Evolutionary conservation across 1,139 yeast genomes (phyloP).

Genomic region (Candida glucosophila): DNA sequence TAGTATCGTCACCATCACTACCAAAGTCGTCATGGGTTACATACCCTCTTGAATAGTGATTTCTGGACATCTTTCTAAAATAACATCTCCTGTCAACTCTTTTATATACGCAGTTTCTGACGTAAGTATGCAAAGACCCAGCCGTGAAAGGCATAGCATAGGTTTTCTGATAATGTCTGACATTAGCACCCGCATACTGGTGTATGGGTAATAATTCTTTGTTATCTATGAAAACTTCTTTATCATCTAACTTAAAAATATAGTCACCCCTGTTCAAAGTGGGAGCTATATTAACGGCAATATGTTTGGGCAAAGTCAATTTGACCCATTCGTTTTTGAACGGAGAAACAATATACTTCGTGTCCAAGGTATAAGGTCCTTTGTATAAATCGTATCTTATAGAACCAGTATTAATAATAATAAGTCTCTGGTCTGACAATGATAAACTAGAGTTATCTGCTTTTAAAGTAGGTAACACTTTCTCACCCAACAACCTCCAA

Average conservation of each 20-base stretch:
- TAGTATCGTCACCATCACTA: constrained; percentile 79
- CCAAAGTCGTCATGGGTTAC: constrained; percentile 82
- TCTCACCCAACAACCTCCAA: constrained; percentile 48
- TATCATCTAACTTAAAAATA: constrained; percentile 17
- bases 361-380: constrained; percentile 77
- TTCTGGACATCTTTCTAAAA: no score
- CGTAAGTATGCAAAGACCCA: no score
- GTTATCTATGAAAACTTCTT: constrained; percentile 5
- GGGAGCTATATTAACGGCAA: constrained; percentile 41
- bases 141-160: neutral
- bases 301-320: constrained; percentile 41
- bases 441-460: constrained; percentile 6
- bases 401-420: constrained; percentile 81
- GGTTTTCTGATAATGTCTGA: neutral
- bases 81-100: no score
- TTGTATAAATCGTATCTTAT: constrained; percentile 80
- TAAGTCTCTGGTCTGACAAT: constrained; percentile 37
- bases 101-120: no score
- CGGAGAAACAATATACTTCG: constrained; percentile 80
- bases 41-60: constrained; percentile 47
- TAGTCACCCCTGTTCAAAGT: constrained; percentile 43
- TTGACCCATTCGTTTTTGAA: constrained; percentile 73
- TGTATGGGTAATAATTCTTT: constrained; percentile 18
- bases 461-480: constrained; percentile 51
- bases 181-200: constrained; percentile 8